These are phyloP conservation scores for Phytophthora hybrid DNA, from an alignment of 352 stramenopile species.

Conservation along the genomic window DNA sequence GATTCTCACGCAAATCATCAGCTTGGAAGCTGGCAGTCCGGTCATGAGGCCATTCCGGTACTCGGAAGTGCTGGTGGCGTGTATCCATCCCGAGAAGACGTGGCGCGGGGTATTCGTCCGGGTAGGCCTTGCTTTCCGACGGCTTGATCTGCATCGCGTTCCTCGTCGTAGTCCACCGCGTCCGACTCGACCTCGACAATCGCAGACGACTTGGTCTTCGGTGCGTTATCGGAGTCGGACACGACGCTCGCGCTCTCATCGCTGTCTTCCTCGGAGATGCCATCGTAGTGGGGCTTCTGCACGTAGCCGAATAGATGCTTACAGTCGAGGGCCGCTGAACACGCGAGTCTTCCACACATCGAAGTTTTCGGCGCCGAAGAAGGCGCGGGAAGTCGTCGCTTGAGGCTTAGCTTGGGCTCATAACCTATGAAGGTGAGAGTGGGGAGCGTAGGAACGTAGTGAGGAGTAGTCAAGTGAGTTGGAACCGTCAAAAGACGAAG, in stretches of 20 bases:
- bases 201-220: not conserved
- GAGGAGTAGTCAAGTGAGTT: too few species aligned
- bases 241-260: not conserved
- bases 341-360: conserved; percentile 16
- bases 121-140: too few species aligned
- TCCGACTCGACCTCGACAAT: not conserved
- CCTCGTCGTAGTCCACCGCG: too few species aligned
- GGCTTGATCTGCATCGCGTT: too few species aligned
- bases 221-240: conserved; percentile 1
- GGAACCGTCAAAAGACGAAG: too few species aligned
- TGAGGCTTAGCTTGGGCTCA: conserved; percentile 22
- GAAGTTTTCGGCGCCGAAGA: not conserved
- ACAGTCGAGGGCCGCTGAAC: conserved; percentile 13
- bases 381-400: conserved; percentile 22
- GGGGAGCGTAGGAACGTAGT: too few species aligned
- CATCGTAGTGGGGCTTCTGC: conserved; percentile 21
- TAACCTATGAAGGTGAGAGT: too few species aligned
- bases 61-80: too few species aligned
- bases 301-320: conserved; percentile 31
- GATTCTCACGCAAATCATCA: too few species aligned
- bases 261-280: conserved; percentile 2
- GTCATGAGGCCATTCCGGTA: too few species aligned
- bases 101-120: not conserved
- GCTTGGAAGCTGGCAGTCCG: too few species aligned
- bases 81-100: too few species aligned